Conservation (phyloP, 768 basidiomycete species). For the Pisolithus marmoratus region DNA sequence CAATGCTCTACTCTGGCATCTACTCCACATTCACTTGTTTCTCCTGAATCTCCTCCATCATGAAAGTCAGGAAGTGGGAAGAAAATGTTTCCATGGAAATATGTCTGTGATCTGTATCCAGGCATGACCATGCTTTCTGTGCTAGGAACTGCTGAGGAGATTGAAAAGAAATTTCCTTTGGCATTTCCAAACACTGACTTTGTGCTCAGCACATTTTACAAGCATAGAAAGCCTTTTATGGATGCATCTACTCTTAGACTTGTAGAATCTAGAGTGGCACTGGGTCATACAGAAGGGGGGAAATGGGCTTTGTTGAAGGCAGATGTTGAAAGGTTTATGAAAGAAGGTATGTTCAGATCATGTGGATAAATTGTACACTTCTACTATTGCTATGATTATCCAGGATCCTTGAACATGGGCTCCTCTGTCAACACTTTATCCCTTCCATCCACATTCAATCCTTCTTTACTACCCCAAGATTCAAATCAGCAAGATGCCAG, state of each 20-base stretch:
- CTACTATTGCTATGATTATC: not conserved
- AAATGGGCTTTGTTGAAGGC: not conserved
- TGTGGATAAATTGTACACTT: not conserved
- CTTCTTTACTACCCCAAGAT: not conserved
- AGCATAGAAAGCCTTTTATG: not conserved
- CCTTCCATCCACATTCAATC: not conserved
- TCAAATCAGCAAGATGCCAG: not conserved
- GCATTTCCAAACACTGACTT: not conserved
- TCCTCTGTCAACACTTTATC: not conserved
- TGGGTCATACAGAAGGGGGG: too few species aligned
- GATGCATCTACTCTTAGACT: not conserved
- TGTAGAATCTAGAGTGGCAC: too few species aligned
- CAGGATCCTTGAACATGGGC: not conserved
- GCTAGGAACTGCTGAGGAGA: not conserved
- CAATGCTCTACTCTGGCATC: too few species aligned
- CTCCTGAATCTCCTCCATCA: not conserved
- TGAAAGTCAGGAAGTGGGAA: not conserved
- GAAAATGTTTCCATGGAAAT: not conserved
- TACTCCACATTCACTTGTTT: too few species aligned
- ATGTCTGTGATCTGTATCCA: constrained; percentile 1
- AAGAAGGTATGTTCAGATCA: not conserved
- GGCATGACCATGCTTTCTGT: not conserved
- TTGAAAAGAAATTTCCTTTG: not conserved
- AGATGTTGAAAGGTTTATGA: not conserved
- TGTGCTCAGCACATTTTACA: not conserved